Percentiles rank a stretch among this genome's conserved stretches.
Conservation (phyloP, 108 stramenopile genomes). For the Nannochloropsis gaditana region DNA sequence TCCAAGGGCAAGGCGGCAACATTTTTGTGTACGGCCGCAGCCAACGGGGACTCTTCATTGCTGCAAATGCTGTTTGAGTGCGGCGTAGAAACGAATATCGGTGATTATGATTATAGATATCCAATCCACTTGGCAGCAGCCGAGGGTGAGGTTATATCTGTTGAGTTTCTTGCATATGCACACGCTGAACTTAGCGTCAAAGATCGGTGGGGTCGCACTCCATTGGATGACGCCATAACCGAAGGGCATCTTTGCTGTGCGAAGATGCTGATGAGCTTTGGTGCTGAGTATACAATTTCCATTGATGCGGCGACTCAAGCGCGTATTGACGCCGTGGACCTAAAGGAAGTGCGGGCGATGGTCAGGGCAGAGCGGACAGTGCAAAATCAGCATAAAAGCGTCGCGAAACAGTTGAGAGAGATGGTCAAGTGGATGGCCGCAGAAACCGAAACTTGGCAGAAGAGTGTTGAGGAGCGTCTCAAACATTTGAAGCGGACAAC, state of each 20-base stretch:
- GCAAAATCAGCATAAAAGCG: background rate
- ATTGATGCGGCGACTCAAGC: background rate
- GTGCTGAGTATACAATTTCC: conserved; percentile 4
- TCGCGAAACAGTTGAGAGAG: background rate
- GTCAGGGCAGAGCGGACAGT: background rate
- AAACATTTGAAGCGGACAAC: background rate
- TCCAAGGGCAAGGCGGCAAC: background rate
- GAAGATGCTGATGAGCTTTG: conserved; percentile 10
- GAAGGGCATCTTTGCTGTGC: background rate
- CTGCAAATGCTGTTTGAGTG: conserved; percentile 20
- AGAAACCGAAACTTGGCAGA: background rate
- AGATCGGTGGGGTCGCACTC: background rate
- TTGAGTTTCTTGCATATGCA: background rate
- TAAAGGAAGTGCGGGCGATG: background rate
- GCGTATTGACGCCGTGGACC: background rate
- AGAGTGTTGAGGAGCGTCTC: background rate
- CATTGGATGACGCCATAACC: background rate
- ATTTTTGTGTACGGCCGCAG: conserved; percentile 9
- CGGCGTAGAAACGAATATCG: background rate
- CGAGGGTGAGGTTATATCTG: background rate
- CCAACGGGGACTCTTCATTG: conserved; percentile 8
- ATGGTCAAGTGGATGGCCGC: conserved; percentile 2
- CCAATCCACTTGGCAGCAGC: conserved; percentile 14
- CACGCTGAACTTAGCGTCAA: conserved; percentile 11
- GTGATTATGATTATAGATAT: conserved; percentile 9